These are phyloP conservation scores for Lactarius pseudohatsudake DNA, from an alignment of 768 basidiomycete genomes.

Conservation along the genomic window DNA sequence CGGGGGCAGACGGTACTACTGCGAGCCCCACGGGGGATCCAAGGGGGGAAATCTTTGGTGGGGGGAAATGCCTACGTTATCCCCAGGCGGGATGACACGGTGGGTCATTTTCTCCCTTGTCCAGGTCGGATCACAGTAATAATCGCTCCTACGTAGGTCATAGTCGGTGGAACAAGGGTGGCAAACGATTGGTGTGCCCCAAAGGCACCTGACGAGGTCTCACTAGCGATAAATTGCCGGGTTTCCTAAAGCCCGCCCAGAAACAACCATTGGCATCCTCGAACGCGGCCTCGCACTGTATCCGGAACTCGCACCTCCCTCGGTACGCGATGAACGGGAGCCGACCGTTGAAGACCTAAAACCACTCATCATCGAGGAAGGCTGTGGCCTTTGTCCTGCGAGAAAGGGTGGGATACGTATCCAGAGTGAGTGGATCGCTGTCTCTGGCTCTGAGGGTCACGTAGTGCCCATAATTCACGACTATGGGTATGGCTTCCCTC, in stretches of 20 bases:
- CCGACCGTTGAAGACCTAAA: constrained; percentile 42
- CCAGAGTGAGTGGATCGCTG: constrained; percentile 45
- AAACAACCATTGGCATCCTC: constrained; percentile 46
- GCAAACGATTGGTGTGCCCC: constrained; percentile 57
- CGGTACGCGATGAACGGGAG: constrained; percentile 30
- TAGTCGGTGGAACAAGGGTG: constrained; percentile 61
- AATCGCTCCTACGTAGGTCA: constrained; percentile 36
- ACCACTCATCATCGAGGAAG: constrained; percentile 41
- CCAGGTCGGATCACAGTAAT: background rate
- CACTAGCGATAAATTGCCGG: constrained; percentile 35
- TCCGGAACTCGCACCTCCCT: constrained; percentile 37
- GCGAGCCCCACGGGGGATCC: constrained; percentile 47
- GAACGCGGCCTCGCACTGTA: constrained; percentile 40
- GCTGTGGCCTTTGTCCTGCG: constrained; percentile 63
- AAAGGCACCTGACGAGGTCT: background rate
- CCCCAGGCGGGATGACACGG: constrained; percentile 56
- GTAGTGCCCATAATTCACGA: constrained; percentile 57
- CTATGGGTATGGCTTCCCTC: constrained; percentile 52
- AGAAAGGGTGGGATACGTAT: constrained; percentile 68
- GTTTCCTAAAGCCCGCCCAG: constrained; percentile 51
- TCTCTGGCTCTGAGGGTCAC: constrained; percentile 29
- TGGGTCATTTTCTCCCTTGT: constrained; percentile 32
- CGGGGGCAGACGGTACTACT: constrained; percentile 48
- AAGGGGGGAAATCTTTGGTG: constrained; percentile 49
- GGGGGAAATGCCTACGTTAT: constrained; percentile 62